Base-by-base conservation (phyloP, 495 filamentous ascomycete genomes). In the Chaetomium cochliodes region DNA sequence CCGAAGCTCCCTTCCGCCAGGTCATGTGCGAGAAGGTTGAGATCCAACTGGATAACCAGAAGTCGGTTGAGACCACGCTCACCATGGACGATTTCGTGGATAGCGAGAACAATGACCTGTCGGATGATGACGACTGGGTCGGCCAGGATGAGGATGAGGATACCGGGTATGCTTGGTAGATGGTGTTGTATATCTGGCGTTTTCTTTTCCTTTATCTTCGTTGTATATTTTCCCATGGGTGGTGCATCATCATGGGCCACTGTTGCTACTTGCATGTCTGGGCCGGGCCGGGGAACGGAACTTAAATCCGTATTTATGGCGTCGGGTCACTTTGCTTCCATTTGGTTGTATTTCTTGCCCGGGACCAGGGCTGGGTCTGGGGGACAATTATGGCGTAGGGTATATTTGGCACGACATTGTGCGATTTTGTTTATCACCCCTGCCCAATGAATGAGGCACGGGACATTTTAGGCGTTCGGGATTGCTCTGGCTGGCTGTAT, bases 71-170 rank as follows among this genome's bases (percentile, higher is more conserved):
- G 67, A 80, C 77, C n/a, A 87, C 88, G 47, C 89, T 83, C 67
- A 84, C 82, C 23, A 92, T 93, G 77, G 82, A 82, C 13, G 90
- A 97, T 69, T 96, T 97, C 71, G 71, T 96, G 4, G 91, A 94
- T 66, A 88, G 91, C 61, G 69, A 75, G 1, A 25, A 30, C 64
- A 87, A 87, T 5, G 90, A 93, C 22, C 41, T 52, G 1, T 75
- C 72, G 64, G 90, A 92, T 63, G 90, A 92, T 63, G 69, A 76
- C n/a, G 92, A 96, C 58, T 96, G 92, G 91, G 79, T 84, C 58
- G 87, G 87, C 0, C 84, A 83, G 44, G 78, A 84, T 8, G 73
- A 72, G 25, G 64, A 50, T 1, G 47, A 59, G 26, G 69, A 73
- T 41, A 54, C 16, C 1, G 71, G 57, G 25, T 71, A 73, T 62